Evolutionary conservation across 352 stramenopile species (phyloP).

Genomic region (Globisporangium alternatum): DNA sequence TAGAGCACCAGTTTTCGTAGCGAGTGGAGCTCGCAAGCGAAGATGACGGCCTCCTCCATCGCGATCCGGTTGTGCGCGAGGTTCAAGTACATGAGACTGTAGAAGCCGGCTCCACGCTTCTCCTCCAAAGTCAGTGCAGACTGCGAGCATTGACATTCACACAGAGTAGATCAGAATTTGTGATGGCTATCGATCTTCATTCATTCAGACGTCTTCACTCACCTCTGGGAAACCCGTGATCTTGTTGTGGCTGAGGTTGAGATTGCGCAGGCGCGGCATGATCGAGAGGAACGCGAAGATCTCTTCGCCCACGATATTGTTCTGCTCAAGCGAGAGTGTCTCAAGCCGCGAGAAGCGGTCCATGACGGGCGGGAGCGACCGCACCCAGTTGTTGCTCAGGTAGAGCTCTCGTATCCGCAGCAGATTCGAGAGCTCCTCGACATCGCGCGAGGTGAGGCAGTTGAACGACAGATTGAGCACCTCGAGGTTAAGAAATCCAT

Average conservation of each 20-base stretch:
- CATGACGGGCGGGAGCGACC: conserved; percentile 68
- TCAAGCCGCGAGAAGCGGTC: conserved; percentile 73
- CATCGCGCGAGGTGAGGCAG: conserved; percentile 53
- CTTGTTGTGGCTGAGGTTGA: conserved; percentile 84
- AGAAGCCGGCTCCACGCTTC: conserved; percentile 65
- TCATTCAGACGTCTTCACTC: not conserved
- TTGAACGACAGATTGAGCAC: conserved; percentile 83
- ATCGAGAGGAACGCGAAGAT: conserved; percentile 73
- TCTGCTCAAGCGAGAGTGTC: conserved; percentile 75
- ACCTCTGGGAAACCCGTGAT: conserved; percentile 71
- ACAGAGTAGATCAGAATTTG: not conserved
- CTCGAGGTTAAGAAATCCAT: conserved; percentile 66
- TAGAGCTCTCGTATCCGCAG: conserved; percentile 78
- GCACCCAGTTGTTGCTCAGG: conserved; percentile 68
- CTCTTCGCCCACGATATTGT: conserved; percentile 60
- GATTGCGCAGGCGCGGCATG: conserved; percentile 57
- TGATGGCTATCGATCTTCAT: not conserved
- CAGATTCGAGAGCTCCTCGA: conserved; percentile 71
- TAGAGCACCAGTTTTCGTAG: conserved; percentile 74
- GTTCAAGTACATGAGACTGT: conserved; percentile 69
- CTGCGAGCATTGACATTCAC: conserved; percentile 10
- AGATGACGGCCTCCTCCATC: conserved; percentile 44
- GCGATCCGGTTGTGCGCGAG: conserved; percentile 67
- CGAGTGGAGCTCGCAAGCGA: conserved; percentile 44
- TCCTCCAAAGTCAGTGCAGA: conserved; percentile 49